Base-by-base conservation (phyloP, 2,329 filamentous ascomycete genomes). In the Capronia epimyces region DNA sequence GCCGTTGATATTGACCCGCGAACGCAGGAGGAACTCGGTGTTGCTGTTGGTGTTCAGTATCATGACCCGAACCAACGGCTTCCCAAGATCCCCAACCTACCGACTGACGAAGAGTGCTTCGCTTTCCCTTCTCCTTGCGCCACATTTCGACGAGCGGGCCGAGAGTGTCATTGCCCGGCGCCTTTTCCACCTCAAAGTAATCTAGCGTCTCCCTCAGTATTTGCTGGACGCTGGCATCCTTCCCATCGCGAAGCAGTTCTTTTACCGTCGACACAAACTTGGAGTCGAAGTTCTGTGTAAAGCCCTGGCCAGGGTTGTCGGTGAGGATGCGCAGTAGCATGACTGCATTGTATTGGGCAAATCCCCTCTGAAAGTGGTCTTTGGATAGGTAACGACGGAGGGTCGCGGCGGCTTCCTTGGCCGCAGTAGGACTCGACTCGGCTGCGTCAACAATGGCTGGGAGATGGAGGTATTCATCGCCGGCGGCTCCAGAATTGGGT, bases 361-460 rank as follows among this genome's bases (percentile, higher is more conserved):
- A 82, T 8, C 87, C 81, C 39, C 75, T 70, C 27, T 66, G 66
- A 58, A 70, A 75, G 69, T 87, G 82, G 40, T 90, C 86, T 59
- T 83, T 84, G 61, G 81, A 78, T 53, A 98, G 75, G 67, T 84
- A 91, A 67, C 88, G 90, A 66, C 88, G 86, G 65, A 97, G 88
- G 59, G 86, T 76, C 59, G 80, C 75, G 43, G 89, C 89, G 61
- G 87, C 88, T 63, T 90, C 86, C 58, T 84, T 82, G 20, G 91
- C 90, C 4, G 93, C 93, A 41, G 76, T 74, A 7, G 93, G 91
- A 41, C 88, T 95, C 22, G 90, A 95, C 68, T 97, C 93, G 74
- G 90, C 90, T 46, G 86, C 82, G 65, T 97, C 93, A 72, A 98
- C 93, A 60, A 98, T 96, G 52, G 84, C 81, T 7, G 93, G 93